phyloP scores from a whole-genome alignment of 1,284 basidiomycete species.

The Leccinum insolens region DNA sequence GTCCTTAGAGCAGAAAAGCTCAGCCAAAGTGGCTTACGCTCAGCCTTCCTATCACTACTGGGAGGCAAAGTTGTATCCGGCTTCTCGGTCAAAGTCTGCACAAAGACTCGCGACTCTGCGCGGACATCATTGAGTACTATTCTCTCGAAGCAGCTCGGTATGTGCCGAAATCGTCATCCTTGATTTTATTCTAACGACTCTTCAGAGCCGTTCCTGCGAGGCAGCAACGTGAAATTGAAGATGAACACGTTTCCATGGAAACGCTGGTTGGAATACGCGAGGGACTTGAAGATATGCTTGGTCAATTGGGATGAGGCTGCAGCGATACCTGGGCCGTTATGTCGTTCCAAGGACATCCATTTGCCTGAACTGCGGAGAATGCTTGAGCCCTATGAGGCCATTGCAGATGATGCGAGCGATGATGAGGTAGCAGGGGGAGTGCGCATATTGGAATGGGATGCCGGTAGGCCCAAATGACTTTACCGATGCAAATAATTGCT shows the following conservation, averaged over 20 bases:
- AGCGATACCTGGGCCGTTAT: no score
- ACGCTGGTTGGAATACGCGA: not conserved
- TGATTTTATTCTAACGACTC: not conserved
- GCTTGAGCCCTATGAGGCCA: no score
- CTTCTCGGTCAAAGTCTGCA: not conserved
- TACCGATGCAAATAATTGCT: no score
- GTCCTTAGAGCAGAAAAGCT: no score
- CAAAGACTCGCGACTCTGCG: not conserved
- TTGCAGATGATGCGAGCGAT: no score
- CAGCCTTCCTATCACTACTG: not conserved
- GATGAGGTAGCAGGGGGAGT: no score
- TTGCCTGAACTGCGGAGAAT: no score
- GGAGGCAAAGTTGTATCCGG: not conserved
- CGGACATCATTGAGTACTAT: not conserved
- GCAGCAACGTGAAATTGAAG: not conserved
- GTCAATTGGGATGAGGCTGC: not conserved
- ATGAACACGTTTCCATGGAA: not conserved
- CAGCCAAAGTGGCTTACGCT: not conserved
- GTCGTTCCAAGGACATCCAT: no score
- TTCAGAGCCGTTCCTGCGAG: not conserved
- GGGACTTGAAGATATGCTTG: not conserved
- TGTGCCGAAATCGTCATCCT: not conserved
- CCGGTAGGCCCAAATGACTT: no score
- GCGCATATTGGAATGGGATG: no score
- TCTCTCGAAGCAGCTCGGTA: not conserved